Evolutionary conservation across 305 asterid genomes (phyloP), one percentile per base, ranked within the genome.

Genomic region (Coffea humblotiana): DNA sequence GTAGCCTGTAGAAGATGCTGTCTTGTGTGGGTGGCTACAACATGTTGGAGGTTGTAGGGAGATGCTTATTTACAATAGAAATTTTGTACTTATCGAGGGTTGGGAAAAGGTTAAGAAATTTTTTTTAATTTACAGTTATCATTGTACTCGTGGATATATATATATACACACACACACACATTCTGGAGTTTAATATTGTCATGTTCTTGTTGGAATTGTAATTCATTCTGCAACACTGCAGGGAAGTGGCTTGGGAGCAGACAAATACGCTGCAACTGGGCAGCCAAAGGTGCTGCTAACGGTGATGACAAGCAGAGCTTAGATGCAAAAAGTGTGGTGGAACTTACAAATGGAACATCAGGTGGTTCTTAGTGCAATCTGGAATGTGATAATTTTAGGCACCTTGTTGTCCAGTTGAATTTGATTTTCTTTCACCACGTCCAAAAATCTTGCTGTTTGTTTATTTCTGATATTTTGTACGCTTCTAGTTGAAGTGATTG

Each of bases 241-340:
- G 97, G 97, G 68, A 93, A 94, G 87, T 94, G 97, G 97, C 92
- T 93, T 78, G 98, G 98, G 75, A 95, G 94, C 86, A 89, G 98
- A 84, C 97, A 95, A 91, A 94, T 94, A 68, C 96, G 97, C 60
- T 94, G 98, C 86, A 94, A 94, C 89, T 95, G 99, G 98, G 99
- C 98, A 27, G 77, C 98, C 47, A 93, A 95, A 86, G 97, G 98
- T 88, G 99, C 97, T 83, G 91, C 86, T 78, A 78, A 82, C 80
- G 88, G 88, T 79, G 98, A 95, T 64, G 98, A 95, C 78, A 88
- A 88, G 79, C 98, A 86, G 89, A 89, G 48, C 83, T 88, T 90
- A n/a, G 98, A 95, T 86, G 83, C 88, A 74, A 92, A 89, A 90
- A 90, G 90, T 85, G 90, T 93, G 14, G 89, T 91, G 86, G 99